Base-by-base conservation (phyloP, 2,329 filamentous ascomycete genomes). In the Aspergillus terreus region DNA sequence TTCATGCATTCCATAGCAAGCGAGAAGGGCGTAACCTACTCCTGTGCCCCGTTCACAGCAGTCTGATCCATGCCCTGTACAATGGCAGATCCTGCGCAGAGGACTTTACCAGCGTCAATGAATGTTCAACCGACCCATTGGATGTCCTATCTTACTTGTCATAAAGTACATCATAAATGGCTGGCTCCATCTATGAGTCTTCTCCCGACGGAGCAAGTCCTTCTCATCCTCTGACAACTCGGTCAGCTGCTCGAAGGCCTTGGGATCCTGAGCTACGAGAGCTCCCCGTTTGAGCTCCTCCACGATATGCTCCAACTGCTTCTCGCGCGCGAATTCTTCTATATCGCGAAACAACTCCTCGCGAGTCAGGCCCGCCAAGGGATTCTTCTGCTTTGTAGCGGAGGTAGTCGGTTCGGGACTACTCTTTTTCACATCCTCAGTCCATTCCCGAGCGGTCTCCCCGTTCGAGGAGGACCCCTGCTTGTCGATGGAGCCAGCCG, bases 261-360 rank as follows among this genome's bases (percentile, higher is more conserved):
- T 75, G 0, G 86, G 87, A 59, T 88, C 82, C 65, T 88, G 86
- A 3, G 88, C 87, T 15, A 92, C 80, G 9, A 92, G 76, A 2
- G 87, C 88, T 27, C 86, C 88, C 15, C 58, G 62, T 27, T 59
- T 61, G 10, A 65, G 50, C 25, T 64, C 49, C 12, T 72, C 70
- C 2, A 82, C 70, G 54, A 86, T 78, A 52, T 86, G 80, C 2
- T 73, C 70, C 30, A 91, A 76, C 17, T 78, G 76, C 58, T 86
- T 82, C 42, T 79, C 72, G 11, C 75, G 71, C 21, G 84, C 85
- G 61, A 63, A 69, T 7, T 54, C 50, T 41, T 67, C 63, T 33
- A 66, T 62, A 46, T 69, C 64, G 7, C 44, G 47, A 3, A 67
- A 52, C 17, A 69, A 55, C 42, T 63, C 58, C 12, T 67, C 64